These are phyloP conservation scores for Penicillium lagena DNA, from an alignment of 495 filamentous ascomycete species.

Conservation along the genomic window DNA sequence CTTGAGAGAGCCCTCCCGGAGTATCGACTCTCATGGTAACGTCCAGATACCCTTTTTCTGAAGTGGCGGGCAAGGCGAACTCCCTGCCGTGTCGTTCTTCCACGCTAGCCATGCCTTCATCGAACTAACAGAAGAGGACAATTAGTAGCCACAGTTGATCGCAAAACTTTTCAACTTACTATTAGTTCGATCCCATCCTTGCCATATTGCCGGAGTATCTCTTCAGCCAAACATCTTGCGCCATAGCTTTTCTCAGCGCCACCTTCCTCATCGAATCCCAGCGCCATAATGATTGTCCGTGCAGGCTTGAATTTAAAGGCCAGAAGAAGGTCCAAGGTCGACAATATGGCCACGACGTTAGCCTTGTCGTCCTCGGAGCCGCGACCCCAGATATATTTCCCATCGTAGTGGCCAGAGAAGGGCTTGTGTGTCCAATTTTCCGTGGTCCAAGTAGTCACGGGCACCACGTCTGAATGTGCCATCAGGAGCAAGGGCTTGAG, in stretches of 20 bases:
- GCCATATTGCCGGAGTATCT: constrained; percentile 42
- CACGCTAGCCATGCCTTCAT: constrained; percentile 45
- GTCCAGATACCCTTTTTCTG: constrained; percentile 54
- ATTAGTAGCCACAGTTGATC: no score
- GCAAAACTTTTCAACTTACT: constrained; percentile 10
- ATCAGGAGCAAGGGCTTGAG: constrained; percentile 55
- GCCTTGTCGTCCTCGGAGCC: constrained; percentile 55
- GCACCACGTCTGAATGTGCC: constrained; percentile 61
- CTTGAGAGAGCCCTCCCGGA: constrained; percentile 51
- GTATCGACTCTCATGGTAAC: constrained; percentile 47
- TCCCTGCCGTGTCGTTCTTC: constrained; percentile 34
- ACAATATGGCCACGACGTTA: constrained; percentile 49
- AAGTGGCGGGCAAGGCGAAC: constrained; percentile 48
- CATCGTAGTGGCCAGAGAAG: constrained; percentile 51
- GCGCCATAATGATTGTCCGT: constrained; percentile 49
- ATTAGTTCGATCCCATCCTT: constrained; percentile 48
- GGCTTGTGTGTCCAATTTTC: constrained; percentile 54
- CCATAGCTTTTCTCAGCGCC: constrained; percentile 35
- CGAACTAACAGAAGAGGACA: constrained; percentile 5
- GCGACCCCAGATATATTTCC: constrained; percentile 51
- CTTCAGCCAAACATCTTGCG: constrained; percentile 35
- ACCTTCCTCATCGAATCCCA: constrained; percentile 61
- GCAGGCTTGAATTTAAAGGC: constrained; percentile 44
- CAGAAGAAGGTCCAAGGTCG: constrained; percentile 50
- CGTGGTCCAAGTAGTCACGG: constrained; percentile 41